phyloP scores from a whole-genome alignment of 2,329 filamentous ascomycete genomes.

The Botryosphaeria dothidea region DNA sequence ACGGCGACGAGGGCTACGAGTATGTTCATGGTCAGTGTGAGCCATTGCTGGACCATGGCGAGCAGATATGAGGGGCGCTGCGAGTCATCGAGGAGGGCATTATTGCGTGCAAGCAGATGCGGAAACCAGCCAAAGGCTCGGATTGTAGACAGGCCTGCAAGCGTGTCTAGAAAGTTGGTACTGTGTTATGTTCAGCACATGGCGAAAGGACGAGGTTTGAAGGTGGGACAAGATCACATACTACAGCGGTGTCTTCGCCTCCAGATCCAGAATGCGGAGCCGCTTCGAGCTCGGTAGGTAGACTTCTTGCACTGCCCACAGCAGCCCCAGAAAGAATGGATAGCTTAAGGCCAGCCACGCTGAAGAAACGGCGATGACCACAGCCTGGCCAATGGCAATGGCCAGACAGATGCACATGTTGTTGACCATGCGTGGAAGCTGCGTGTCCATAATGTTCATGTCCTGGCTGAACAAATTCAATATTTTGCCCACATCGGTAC shows the following conservation, averaged over 20 bases:
- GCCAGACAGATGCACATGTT: slow-evolving; percentile 30
- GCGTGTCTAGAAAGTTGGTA: slow-evolving; percentile 52
- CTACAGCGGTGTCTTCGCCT: slow-evolving; percentile 52
- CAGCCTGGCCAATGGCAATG: slow-evolving; percentile 11
- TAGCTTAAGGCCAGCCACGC: slow-evolving; percentile 40
- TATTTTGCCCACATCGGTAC: slow-evolving; percentile 46
- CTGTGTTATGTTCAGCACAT: not conserved
- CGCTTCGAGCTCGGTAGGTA: slow-evolving; percentile 52
- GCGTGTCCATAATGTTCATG: slow-evolving; percentile 47
- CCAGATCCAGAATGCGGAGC: slow-evolving; percentile 55
- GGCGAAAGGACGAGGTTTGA: not conserved
- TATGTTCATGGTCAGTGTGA: slow-evolving; percentile 43
- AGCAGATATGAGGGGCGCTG: slow-evolving; percentile 50
- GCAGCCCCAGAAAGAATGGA: slow-evolving; percentile 37
- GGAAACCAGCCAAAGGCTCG: slow-evolving; percentile 52
- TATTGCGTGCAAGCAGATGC: slow-evolving; percentile 36
- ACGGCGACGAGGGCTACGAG: slow-evolving; percentile 42
- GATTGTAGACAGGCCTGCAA: slow-evolving; percentile 52
- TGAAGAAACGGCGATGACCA: slow-evolving; percentile 42
- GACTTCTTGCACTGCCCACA: slow-evolving; percentile 47
- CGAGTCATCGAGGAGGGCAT: slow-evolving; percentile 40
- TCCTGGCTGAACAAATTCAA: slow-evolving; percentile 51
- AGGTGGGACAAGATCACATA: slow-evolving; percentile 20
- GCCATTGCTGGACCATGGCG: slow-evolving; percentile 48
- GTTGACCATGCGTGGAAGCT: slow-evolving; percentile 38